Evolutionary conservation across 228 moss, liverwort and hornwort genomes (phyloP).

Genomic region (Sphagnum fallax): DNA sequence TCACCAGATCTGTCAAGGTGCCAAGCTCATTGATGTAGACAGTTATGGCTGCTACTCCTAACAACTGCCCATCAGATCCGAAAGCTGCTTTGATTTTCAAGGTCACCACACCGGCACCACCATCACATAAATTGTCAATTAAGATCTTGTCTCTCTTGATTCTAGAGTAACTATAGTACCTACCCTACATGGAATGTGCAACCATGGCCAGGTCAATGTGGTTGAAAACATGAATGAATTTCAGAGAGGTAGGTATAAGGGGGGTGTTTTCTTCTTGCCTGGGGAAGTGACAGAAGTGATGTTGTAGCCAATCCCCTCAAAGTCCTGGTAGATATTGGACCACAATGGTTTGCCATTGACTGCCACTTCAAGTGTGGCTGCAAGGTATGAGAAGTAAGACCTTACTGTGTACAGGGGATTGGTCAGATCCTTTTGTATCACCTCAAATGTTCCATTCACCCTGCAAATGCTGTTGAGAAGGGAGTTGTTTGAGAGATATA

Average conservation of each 20-base stretch:
- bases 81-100: conserved; percentile 5
- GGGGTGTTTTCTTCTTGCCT: conserved; percentile 3
- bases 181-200: no score
- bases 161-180: no score
- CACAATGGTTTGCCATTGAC: not conserved
- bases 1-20: not conserved
- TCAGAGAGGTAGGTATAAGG: no score
- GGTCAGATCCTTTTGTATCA: not conserved
- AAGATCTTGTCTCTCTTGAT: no score
- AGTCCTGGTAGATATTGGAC: not conserved
- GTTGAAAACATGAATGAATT: no score
- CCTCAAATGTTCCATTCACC: conserved; percentile 6
- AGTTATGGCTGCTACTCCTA: conserved; percentile 9
- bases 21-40: conserved; percentile 13
- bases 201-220: no score
- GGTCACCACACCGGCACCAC: no score
- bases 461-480: conserved; percentile 6
- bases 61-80: not conserved
- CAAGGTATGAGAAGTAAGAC: conserved; percentile 9
- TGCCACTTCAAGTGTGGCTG: conserved; percentile 3
- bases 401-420: conserved; percentile 7
- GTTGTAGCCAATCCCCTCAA: conserved; percentile 1
- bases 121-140: no score
- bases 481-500: not conserved
- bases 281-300: conserved; percentile 2